These are phyloP conservation scores for Aspergillus terreus DNA, from an alignment of 2,329 filamentous ascomycete genomes.

Conservation along the genomic window DNA sequence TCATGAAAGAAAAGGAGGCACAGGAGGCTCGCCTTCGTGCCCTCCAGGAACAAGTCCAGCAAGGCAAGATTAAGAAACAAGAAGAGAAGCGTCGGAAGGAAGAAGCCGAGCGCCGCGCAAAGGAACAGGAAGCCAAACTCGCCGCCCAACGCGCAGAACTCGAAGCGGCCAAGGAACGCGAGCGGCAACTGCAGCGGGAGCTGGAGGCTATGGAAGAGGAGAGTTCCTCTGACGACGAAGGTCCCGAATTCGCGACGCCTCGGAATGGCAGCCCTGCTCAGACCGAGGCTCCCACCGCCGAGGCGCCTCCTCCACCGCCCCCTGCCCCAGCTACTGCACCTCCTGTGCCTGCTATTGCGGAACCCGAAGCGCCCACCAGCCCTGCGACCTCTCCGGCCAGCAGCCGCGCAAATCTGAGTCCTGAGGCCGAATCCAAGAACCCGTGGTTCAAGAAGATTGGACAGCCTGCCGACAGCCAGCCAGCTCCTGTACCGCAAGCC, in stretches of 20 bases:
- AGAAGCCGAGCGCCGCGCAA: conserved; percentile 78
- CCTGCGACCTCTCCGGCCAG: conserved; percentile 46
- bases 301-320: conserved; percentile 27
- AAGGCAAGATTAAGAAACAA: conserved; percentile 91
- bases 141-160: conserved; percentile 86
- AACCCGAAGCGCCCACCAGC: conserved; percentile 48
- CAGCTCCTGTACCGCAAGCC: conserved; percentile 42
- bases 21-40: conserved; percentile 79
- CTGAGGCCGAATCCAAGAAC: conserved; percentile 80
- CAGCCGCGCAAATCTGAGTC: conserved; percentile 52
- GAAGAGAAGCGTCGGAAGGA: conserved; percentile 93
- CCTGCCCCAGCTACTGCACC: conserved; percentile 17
- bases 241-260: conserved; percentile 64
- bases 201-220: conserved; percentile 74
- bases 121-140: conserved; percentile 81
- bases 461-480: conserved; percentile 58
- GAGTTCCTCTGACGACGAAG: conserved; percentile 78
- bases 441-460: conserved; percentile 91
- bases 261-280: conserved; percentile 57
- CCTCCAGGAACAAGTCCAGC: conserved; percentile 87
- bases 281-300: conserved; percentile 50
- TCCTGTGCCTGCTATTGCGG: conserved; percentile 22
- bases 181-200: conserved; percentile 83
- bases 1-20: conserved; percentile 74
- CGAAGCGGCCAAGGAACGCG: conserved; percentile 83